Percentiles rank a stretch among this genome's conserved stretches.
phyloP scores from a whole-genome alignment of 805 yeast genomes.

The Schwanniomyces occidentalis region DNA sequence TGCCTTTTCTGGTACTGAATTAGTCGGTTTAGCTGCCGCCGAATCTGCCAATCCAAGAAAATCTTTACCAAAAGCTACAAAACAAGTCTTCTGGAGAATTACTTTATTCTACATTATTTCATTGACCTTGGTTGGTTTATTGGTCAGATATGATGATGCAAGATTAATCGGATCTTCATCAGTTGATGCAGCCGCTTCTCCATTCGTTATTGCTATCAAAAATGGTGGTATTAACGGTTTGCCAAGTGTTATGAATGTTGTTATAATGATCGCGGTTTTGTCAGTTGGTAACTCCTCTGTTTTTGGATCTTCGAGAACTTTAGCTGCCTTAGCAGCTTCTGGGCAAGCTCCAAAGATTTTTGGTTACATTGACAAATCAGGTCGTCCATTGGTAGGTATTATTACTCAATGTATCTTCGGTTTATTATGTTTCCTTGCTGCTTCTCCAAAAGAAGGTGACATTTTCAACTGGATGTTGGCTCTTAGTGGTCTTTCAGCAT shows the following conservation, averaged over 20 bases:
- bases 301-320: conserved; percentile 41
- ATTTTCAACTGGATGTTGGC: conserved; percentile 51
- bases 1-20: conserved; percentile 42
- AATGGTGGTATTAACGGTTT: conserved; percentile 38
- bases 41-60: conserved; percentile 39
- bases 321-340: conserved; percentile 46
- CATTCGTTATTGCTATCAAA: conserved; percentile 39
- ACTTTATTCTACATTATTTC: conserved; percentile 45
- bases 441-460: conserved; percentile 37
- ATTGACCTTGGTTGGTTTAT: conserved; percentile 48
- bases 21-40: conserved; percentile 43
- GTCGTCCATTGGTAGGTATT: conserved; percentile 51
- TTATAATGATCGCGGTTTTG: conserved; percentile 39
- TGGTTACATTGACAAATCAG: conserved; percentile 49
- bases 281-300: conserved; percentile 47
- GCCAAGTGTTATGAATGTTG: conserved; percentile 42
- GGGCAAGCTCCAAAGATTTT: conserved; percentile 46
- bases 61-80: conserved; percentile 40
- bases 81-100: conserved; percentile 45
- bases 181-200: conserved; percentile 31
- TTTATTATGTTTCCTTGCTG: conserved; percentile 45
- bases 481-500: conserved; percentile 47
- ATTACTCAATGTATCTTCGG: conserved; percentile 41
- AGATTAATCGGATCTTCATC: conserved; percentile 23
- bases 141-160: conserved; percentile 49